Percentiles rank a stretch among this genome's conserved stretches.
Evolutionary conservation across 2,329 filamentous ascomycete species (phyloP).

Genomic region (Rutstroemia sp.): DNA sequence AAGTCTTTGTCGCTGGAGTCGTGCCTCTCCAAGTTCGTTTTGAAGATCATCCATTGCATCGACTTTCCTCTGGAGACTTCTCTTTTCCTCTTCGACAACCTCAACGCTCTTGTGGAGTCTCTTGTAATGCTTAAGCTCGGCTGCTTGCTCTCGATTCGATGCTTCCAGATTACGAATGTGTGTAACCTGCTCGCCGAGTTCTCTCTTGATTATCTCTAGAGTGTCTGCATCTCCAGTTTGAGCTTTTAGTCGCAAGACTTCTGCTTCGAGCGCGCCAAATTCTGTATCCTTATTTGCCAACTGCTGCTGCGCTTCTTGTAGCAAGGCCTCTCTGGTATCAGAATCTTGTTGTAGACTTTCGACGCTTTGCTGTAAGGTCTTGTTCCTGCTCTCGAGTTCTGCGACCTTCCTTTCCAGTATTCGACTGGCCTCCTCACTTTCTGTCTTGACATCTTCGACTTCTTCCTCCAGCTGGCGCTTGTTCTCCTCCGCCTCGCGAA

Average conservation of each 20-base stretch:
- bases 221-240: conserved; percentile 83
- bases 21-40: conserved; percentile 68
- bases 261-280: conserved; percentile 71
- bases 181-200: conserved; percentile 85
- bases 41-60: conserved; percentile 68
- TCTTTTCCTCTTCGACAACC: conserved; percentile 92
- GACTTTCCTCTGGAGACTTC: conserved; percentile 69
- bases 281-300: conserved; percentile 61
- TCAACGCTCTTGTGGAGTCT: conserved; percentile 82
- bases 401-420: conserved; percentile 51
- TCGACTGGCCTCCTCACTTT: conserved; percentile 63
- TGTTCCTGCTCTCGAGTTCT: conserved; percentile 54
- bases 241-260: conserved; percentile 76
- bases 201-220: conserved; percentile 74
- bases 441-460: conserved; percentile 59
- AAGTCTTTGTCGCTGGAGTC: conserved; percentile 75
- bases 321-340: conserved; percentile 23
- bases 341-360: conserved; percentile 43
- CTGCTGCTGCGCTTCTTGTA: conserved; percentile 28
- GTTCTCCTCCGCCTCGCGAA: conserved; percentile 66
- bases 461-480: conserved; percentile 72
- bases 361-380: conserved; percentile 47
- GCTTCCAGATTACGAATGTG: conserved; percentile 82
- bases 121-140: conserved; percentile 74
- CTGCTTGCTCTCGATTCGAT: conserved; percentile 68